Evolutionary conservation across 1,284 basidiomycete genomes (phyloP), one percentile per base, ranked within the genome.

Genomic region (Ustilago nuda): DNA sequence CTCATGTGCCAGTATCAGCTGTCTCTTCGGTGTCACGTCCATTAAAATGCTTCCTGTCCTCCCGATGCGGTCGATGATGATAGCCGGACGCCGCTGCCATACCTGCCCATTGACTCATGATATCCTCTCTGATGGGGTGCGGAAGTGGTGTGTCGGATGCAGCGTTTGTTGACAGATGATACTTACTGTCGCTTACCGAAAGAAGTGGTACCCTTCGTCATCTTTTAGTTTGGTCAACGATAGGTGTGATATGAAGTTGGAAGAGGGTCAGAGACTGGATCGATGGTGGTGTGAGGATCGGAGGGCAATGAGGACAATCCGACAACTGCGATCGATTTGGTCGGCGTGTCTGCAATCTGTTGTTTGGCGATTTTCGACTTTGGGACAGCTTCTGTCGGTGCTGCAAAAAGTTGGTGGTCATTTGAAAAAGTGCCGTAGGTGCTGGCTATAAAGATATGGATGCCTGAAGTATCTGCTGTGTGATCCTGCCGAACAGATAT

Each of bases 131-230:
- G 51, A 19, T 54, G 59, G 63, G 56, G 94, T 96, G 91, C 97
- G 85, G 93, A 92, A 39, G 56, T n/a, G 17, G 32, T 45, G n/a
- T 90, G 97, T 97, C 84, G 94, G 94, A 91, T 96, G 95, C 8
- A 12, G 15, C 33, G 56, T 51, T 8, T 51, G 9, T 33, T 32
- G 35, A n/a, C 23, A 37, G 50, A 23, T 52, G 67, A 81, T 82
- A 85, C 83, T 76, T 80, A 85, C 83, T 85, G 84, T 71, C 83
- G 79, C 83, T 84, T 84, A 85, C 84, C 84, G 74, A 85, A 82
- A 68, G 82, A 83, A 73, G 80, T 83, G 63, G 84, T 85, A 84
- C 84, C 84, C 83, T 85, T 81, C 72, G 80, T 82, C 80, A 82
- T 82, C 80, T 82, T 72, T 73, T 48, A 45, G 62, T 37, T 43